Evolutionary conservation across 73 alveolate species (phyloP).

Genomic region (Effrenium voratum): DNA sequence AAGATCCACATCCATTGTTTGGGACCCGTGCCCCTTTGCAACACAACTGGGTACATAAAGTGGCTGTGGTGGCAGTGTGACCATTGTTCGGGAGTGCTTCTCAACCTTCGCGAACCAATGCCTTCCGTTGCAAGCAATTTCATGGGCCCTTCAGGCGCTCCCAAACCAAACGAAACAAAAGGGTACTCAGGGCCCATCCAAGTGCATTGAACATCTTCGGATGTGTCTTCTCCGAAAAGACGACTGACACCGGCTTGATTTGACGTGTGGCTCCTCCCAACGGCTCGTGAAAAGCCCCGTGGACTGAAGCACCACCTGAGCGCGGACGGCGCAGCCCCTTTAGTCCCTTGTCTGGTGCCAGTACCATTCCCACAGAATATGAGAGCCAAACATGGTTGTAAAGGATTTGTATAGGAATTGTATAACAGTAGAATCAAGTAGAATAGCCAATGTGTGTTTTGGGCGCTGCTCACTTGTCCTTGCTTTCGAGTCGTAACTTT

Average conservation of each 20-base stretch:
- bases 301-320: constrained; percentile 36
- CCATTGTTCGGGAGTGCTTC: too few relatives aligned
- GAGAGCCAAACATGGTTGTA: not conserved
- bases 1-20: too few relatives aligned
- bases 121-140: not conserved
- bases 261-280: not conserved
- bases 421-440: not conserved
- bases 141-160: not conserved
- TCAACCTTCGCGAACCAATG: not conserved
- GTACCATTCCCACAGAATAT: not conserved
- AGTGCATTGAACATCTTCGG: not conserved
- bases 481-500: not conserved
- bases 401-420: not conserved
- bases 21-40: too few relatives aligned
- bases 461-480: not conserved
- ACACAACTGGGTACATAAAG: too few relatives aligned
- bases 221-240: not conserved
- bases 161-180: not conserved
- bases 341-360: not conserved
- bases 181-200: not conserved
- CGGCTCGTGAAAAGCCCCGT: constrained; percentile 20
- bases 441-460: not conserved
- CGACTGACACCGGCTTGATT: not conserved
- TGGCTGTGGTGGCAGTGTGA: too few relatives aligned
- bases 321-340: too few relatives aligned